A percentile compares a stretch with the other conserved stretches of the same genome.
Evolutionary conservation across 1,139 yeast genomes (phyloP).

Genomic region (Pneumocystis carinii): DNA sequence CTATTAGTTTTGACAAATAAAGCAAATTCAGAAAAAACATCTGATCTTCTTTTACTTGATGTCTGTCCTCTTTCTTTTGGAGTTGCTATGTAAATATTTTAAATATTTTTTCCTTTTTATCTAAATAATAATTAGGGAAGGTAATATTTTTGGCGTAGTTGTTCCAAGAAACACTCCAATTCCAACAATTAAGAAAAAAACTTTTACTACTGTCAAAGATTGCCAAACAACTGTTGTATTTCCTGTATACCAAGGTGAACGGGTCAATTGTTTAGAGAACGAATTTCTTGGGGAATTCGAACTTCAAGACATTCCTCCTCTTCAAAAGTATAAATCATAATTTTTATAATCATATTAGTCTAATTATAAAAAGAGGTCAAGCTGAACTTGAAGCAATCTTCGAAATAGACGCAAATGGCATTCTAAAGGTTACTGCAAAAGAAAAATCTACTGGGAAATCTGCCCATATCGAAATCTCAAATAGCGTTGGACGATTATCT

Average conservation of each 20-base stretch:
- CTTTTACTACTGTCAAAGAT: constrained; percentile 99
- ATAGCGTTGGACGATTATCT: constrained; percentile 98
- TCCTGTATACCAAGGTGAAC: constrained; percentile 99
- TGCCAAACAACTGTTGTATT: constrained; percentile 98
- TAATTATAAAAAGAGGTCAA: constrained; percentile 99
- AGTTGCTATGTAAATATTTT: constrained; percentile 95
- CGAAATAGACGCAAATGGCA: constrained; percentile 99
- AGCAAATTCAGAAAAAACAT: constrained; percentile 92
- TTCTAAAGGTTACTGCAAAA: constrained; percentile 98
- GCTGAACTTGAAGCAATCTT: constrained; percentile 99
- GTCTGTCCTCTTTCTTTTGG: constrained; percentile 98
- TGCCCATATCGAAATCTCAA: constrained; percentile 98
- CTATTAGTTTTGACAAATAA: constrained; percentile 72
- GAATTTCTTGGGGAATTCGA: constrained; percentile 98
- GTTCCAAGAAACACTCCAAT: constrained; percentile 99
- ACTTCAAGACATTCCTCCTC: constrained; percentile 97
- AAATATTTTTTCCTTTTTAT: neutral
- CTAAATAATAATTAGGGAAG: constrained; percentile 1
- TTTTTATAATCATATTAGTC: constrained; percentile 99
- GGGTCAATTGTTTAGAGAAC: constrained; percentile 99
- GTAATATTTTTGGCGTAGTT: constrained; percentile 90
- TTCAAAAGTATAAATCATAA: constrained; percentile 99
- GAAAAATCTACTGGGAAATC: constrained; percentile 99
- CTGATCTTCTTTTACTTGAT: constrained; percentile 92
- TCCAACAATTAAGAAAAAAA: constrained; percentile 98